Evolutionary conservation across 2,329 filamentous ascomycete genomes (phyloP), one percentile per base, ranked within the genome.

Genomic region (Raffaelea ambrosiae): DNA sequence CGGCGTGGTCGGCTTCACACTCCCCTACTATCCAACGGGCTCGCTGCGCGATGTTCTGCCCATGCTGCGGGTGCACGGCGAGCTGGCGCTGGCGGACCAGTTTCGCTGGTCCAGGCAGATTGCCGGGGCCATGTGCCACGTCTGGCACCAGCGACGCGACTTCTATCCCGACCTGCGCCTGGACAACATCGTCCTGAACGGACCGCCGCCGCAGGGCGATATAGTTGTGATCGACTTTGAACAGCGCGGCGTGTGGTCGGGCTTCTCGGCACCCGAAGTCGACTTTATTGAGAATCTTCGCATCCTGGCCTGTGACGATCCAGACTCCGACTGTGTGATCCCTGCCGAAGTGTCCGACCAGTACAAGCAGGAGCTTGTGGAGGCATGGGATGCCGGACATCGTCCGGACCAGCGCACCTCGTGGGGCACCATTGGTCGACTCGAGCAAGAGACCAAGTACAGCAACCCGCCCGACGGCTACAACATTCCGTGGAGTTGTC

Each of bases 161-260:
- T 80, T 75, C 56, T 81, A 81, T 53, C 74, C 77, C 2, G 77
- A 81, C 53, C 66, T 81, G 14, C 73, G 77, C 14, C 69, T 81
- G 4, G 77, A 81, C 59, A 81, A 81, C 53, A 66, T 81, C 31
- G 71, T 81, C 3, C 60, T 80, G 14, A 72, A 74, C 1, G 64
- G 65, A 20, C 55, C 62, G 1, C 36, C 48, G 1, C 39, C 52
- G 0, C 35, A 22, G 63, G 48, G 63, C 19, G 67, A 79, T 47
- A 61, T 71, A 10, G 58, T 81, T 55, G 73, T 82, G 69, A 69
- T 81, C 4, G 78, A 82, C 52, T 79, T 82, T 55, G 78, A 82
- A 60, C 77, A 81, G 59, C 70, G 78, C 29, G 77, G 78, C 8
- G 76, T 80, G 2, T 81, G 77, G 77, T 78, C 73, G 59, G 74